Base-by-base conservation (phyloP, 805 yeast species). In the Teunomyces cretensis region DNA sequence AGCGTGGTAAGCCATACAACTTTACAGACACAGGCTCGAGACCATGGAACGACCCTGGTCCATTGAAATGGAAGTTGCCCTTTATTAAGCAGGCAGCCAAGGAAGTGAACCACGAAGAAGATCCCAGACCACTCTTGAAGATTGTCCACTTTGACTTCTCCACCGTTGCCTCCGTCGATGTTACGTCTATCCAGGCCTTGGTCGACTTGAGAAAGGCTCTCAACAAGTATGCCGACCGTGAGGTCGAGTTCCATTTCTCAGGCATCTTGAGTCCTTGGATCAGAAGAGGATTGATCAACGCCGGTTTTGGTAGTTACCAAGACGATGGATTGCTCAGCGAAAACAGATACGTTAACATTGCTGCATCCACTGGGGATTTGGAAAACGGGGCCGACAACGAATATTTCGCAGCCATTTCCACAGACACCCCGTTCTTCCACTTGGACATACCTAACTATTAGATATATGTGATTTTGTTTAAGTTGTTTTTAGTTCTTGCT, bases 21-120 rank as follows among this genome's bases (percentile, higher is more conserved):
- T 52, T 36, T 24, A 49, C 58, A 0, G 62, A 62, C 37, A 52
- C 69, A n/a, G 81, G 86, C 35, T 84, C 84, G 45, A 78, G 90
- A 51, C 91, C 96, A 14, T 91, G 97, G 96, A 90, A 90, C 61
- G 92, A 90, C 58, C 90, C 90, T 13, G 95, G 95, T 51, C 87
- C 76, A 33, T 67, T 75, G 49, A 61, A 57, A 37, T 65, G 72
- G 61, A 63, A 54, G 5, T 53, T 71, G 9, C 70, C 68, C 13
- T 67, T 61, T 48, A n/a, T 50, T 14, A 58, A 58, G 46, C 53
- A 55, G 35, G 36, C 46, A 9, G 50, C 43, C 44, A 39, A 47
- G 41, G 47, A 55, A 19, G 50, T 46, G 6, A 48, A 49, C 41
- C 40, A 16, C 6, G 54, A 48, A 8, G 52, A 47, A 13, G 62